Evolutionary conservation across 192 early-diverging fungal species (phyloP).

Genomic region (Physocladia obscura): DNA sequence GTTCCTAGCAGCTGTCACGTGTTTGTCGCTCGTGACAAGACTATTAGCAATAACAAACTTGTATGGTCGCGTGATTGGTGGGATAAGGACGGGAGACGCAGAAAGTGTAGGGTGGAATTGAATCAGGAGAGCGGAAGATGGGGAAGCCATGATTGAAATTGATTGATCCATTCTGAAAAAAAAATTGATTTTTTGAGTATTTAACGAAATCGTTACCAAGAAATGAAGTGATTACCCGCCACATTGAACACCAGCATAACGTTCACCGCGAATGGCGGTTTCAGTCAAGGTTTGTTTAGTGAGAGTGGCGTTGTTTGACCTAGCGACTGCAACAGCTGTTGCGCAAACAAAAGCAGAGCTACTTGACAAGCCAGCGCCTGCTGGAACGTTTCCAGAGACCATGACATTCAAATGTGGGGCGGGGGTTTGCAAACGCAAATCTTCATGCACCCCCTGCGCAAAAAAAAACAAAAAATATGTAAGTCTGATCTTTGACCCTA

Average conservation of each 20-base stretch:
- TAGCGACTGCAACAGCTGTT: slow-evolving; percentile 67
- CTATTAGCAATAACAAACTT: slow-evolving; percentile 91
- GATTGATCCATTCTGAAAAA: slow-evolving; percentile 85
- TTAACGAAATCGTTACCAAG: background rate
- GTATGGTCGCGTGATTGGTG: slow-evolving; percentile 42
- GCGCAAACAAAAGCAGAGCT: slow-evolving; percentile 82
- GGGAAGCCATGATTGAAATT: slow-evolving; percentile 76
- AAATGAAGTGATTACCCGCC: slow-evolving; percentile 33
- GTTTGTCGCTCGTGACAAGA: slow-evolving; percentile 81
- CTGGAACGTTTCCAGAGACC: slow-evolving; percentile 78
- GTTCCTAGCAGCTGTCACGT: slow-evolving; percentile 78
- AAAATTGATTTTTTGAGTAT: too few relatives aligned
- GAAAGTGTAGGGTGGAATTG: slow-evolving; percentile 77
- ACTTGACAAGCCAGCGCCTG: slow-evolving; percentile 81
- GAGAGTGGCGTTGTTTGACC: slow-evolving; percentile 47
- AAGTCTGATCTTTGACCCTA: too few relatives aligned
- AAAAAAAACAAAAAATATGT: background rate
- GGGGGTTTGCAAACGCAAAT: background rate
- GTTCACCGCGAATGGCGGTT: slow-evolving; percentile 78
- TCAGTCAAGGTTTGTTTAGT: slow-evolving; percentile 59
- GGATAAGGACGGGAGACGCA: slow-evolving; percentile 62
- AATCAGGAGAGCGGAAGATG: slow-evolving; percentile 71
- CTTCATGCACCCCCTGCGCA: slow-evolving; percentile 15
- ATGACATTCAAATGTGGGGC: slow-evolving; percentile 65
- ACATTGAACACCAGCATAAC: slow-evolving; percentile 72